Conservation (phyloP, 2,329 filamentous ascomycete genomes). For the Niveomyces coronatus region DNA sequence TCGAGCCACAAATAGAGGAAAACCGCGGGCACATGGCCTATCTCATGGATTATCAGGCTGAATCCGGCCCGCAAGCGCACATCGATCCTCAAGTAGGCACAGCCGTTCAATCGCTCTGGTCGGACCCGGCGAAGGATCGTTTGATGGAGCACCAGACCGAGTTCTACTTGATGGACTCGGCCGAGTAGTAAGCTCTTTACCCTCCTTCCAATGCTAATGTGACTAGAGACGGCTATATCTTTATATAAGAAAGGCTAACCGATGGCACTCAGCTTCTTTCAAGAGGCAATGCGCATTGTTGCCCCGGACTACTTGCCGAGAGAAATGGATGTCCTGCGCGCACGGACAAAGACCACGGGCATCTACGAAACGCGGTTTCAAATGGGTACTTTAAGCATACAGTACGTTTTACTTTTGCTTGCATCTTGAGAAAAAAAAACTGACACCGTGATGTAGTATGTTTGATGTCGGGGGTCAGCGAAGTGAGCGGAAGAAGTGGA, state of each 20-base stretch:
- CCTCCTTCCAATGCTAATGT: no score
- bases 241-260: no score
- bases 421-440: neutral
- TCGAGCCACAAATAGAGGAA: conserved; percentile 62
- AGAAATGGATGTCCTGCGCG: conserved; percentile 90
- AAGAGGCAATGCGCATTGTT: conserved; percentile 80
- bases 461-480: conserved; percentile 96
- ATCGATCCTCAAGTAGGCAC: conserved; percentile 73
- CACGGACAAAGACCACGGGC: conserved; percentile 94
- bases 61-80: conserved; percentile 78
- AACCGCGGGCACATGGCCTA: conserved; percentile 70
- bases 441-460: conserved; percentile 59
- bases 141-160: conserved; percentile 92
- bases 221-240: no score
- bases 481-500: conserved; percentile 99
- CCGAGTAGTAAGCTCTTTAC: conserved; percentile 70
- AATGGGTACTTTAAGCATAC: conserved; percentile 97
- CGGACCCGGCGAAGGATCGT: conserved; percentile 70
- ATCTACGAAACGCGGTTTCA: conserved; percentile 98
- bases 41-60: conserved; percentile 77
- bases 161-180: conserved; percentile 99
- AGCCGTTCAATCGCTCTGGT: conserved; percentile 82
- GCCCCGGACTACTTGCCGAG: conserved; percentile 78
- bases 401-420: conserved; percentile 49
- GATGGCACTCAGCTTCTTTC: conserved; percentile 68